A percentile compares a stretch with the other conserved stretches of the same genome.
These are phyloP conservation scores for Marchantia polymorpha DNA, from an alignment of 225 moss, liverwort and hornwort genomes.

Conservation along the genomic window DNA sequence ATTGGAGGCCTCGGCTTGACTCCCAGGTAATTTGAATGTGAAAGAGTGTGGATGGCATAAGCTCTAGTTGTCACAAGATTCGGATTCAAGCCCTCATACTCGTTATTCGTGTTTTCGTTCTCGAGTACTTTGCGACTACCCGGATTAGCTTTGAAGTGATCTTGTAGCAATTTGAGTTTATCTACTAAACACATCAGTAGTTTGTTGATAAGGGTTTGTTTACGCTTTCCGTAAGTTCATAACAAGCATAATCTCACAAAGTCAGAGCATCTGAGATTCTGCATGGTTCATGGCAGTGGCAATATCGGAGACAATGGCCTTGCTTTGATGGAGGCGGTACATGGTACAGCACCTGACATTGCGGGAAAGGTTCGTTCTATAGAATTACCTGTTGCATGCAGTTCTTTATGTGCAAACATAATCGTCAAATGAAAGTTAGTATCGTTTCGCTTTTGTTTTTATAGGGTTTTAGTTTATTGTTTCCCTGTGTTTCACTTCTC, in stretches of 20 bases:
- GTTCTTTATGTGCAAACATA: not conserved
- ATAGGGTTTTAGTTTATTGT: not conserved
- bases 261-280: not conserved
- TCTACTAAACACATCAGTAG: too few relatives aligned
- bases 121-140: too few relatives aligned
- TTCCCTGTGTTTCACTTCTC: not conserved
- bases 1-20: constrained; percentile 93
- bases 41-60: not conserved
- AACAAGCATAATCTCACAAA: too few relatives aligned
- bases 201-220: too few relatives aligned
- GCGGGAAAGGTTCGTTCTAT: constrained; percentile 70
- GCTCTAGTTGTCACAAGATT: not conserved
- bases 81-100: not conserved
- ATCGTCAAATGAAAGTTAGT: not conserved
- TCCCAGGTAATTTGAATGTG: constrained; percentile 59
- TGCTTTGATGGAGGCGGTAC: constrained; percentile 97
- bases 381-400: not conserved
- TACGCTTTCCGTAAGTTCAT: not conserved
- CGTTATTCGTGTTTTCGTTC: too few relatives aligned
- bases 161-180: too few relatives aligned
- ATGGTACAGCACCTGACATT: constrained; percentile 97
- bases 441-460: not conserved
- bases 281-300: constrained; percentile 49
- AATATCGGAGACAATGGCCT: constrained; percentile 80
- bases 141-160: too few relatives aligned